A percentile compares a stretch with the other conserved stretches of the same genome.
Evolutionary conservation across 345 rosid species (phyloP).

Genomic region (Sonneratia caseolaris): DNA sequence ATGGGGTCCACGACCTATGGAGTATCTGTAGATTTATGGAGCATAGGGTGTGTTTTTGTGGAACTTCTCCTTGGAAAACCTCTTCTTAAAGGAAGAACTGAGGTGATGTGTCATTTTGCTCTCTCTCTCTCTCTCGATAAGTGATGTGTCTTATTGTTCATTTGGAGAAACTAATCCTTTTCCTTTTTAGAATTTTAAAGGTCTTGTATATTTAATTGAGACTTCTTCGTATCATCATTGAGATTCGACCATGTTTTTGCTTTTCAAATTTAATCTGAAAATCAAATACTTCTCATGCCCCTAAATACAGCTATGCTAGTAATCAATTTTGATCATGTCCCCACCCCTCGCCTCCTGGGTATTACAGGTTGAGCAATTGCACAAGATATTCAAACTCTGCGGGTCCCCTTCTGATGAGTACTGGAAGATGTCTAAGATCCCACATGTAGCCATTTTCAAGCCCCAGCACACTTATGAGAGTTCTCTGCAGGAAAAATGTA

Average conservation of each 20-base stretch:
- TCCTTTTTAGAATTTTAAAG: background rate
- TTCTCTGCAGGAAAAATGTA: conserved; percentile 11
- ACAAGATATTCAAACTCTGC: conserved; percentile 37
- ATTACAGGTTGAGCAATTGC: conserved; percentile 35
- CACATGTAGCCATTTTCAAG: conserved; percentile 18
- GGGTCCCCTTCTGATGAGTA: conserved; percentile 29
- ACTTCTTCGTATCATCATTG: too few species aligned
- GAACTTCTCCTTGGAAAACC: conserved; percentile 31
- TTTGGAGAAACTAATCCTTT: background rate
- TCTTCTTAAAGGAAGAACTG: conserved; percentile 38
- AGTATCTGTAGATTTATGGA: conserved; percentile 35
- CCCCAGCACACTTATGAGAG: conserved; percentile 12
- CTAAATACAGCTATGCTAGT: background rate
- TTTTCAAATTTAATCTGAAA: background rate
- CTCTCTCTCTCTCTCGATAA: too few species aligned
- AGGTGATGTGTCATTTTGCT: conserved; percentile 14
- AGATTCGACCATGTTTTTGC: background rate
- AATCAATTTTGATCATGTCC: background rate
- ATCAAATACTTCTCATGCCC: background rate
- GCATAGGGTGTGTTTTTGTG: conserved; percentile 36
- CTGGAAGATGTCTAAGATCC: conserved; percentile 23
- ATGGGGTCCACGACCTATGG: conserved; percentile 25
- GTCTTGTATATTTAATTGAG: too few species aligned
- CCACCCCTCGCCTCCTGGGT: too few species aligned
- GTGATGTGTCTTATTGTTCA: conserved; percentile 6